Conservation (phyloP, 1,139 yeast species). For the Geotrichum reessii region DNA sequence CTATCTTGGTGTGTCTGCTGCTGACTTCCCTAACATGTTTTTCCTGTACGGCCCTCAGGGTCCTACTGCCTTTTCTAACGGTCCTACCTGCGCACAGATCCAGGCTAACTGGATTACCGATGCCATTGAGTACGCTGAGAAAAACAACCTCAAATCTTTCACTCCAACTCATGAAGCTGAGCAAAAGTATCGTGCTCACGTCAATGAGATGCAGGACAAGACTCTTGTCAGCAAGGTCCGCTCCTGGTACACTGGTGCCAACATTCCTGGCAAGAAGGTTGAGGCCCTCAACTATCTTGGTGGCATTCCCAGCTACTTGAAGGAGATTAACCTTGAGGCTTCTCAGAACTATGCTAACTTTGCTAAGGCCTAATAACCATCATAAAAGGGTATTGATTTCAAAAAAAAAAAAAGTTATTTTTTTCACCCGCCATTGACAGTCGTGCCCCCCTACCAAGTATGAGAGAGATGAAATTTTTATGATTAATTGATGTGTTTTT, state of each 20-base stretch:
- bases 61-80: conserved; percentile 34
- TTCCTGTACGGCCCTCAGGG: conserved; percentile 35
- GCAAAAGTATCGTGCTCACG: conserved; percentile 10
- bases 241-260: conserved; percentile 21
- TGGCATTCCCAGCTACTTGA: conserved; percentile 17
- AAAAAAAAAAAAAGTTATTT: too few species aligned
- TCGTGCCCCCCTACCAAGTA: too few species aligned
- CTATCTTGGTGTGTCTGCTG: conserved; percentile 28
- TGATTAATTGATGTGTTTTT: too few species aligned
- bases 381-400: too few species aligned
- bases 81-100: conserved; percentile 22
- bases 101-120: conserved; percentile 19
- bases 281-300: conserved; percentile 19
- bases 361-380: conserved; percentile 1
- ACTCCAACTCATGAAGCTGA: conserved; percentile 16
- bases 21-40: conserved; percentile 32
- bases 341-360: conserved; percentile 9
- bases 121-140: conserved; percentile 13
- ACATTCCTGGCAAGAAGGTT: conserved; percentile 20
- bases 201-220: conserved; percentile 12
- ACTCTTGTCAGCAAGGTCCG: conserved; percentile 14
- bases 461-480: too few species aligned
- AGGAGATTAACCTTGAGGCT: conserved; percentile 13
- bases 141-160: conserved; percentile 9
- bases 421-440: too few species aligned